Evolutionary conservation across 1,284 basidiomycete species (phyloP), one percentile per base, ranked within the genome.

Genomic region (Papiliotrema fonsecae): DNA sequence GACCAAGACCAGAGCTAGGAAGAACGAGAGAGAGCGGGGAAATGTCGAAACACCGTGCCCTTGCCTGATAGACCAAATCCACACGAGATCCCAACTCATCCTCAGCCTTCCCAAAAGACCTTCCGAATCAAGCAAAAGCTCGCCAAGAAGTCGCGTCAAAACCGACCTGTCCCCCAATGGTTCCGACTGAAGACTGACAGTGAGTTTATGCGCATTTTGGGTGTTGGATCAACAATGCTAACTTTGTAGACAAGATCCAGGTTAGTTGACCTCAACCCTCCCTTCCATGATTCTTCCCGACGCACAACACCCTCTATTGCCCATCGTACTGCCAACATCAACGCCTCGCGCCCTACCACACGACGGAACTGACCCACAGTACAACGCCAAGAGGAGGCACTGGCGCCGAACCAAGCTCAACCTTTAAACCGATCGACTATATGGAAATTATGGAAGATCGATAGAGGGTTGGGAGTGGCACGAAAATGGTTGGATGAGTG

Each of bases 111-210:
- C 73, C 89, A 97, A 84, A 97, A 97, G 81, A 83, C 88, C 57
- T 97, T 97, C 85, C 56, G 61, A 52, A 62, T 69, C 58, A 69
- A 98, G 83, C 85, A 86, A 75, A 93, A 86, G 74, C 88, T 98
- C 65, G 91, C 94, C 71, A 97, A 97, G 84, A 92, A 92, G 57
- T 76, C 81, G 55, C 84, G 88, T 73, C 91, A 94, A 82, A 98
- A 98, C 83, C 83, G 94, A 72, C 92, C 92, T 61, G 94, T 97
- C 59, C 93, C 92, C 59, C 90, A 94, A 72, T 97, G 92, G 93
- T 97, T 93, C 84, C 89, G 92, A 66, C 80, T 97, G 61, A 97
- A 96, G 83, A 86, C 89, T 64, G 93, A 91, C 76, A 88, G 70
- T 71, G 62, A 64, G 70, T 70, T 10, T 22, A 31, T 18, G 21